Conservation (phyloP, 1,139 yeast species). For the Kodamaea anthophila region DNA sequence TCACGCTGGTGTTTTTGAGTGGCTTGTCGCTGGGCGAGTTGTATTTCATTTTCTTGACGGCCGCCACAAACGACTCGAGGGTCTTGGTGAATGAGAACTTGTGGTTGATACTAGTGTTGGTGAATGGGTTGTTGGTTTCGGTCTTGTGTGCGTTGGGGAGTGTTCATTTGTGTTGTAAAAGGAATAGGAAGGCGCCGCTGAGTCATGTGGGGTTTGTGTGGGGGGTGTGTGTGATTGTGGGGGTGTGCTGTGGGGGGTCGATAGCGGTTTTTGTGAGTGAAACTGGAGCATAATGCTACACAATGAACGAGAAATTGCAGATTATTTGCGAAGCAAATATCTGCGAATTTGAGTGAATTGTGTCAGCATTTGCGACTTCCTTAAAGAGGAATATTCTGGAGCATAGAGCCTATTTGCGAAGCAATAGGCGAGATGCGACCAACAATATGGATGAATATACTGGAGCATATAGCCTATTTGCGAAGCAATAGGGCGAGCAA, state of each 20-base stretch:
- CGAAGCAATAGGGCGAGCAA: no score
- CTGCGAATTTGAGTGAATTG: no score
- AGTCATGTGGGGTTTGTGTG: slow-evolving; percentile 24
- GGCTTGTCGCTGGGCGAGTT: slow-evolving; percentile 43
- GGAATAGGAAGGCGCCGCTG: slow-evolving; percentile 23
- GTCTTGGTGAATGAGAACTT: slow-evolving; percentile 27
- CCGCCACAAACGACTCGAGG: slow-evolving; percentile 17
- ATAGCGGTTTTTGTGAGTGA: slow-evolving; percentile 10
- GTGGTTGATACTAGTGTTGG: slow-evolving; percentile 28
- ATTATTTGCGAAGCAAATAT: no score
- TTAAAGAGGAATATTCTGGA: no score
- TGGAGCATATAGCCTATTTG: no score
- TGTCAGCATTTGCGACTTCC: no score
- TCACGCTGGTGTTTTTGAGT: slow-evolving; percentile 32
- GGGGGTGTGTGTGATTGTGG: slow-evolving; percentile 26
- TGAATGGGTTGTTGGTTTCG: slow-evolving; percentile 30
- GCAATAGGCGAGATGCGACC: no score
- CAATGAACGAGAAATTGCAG: no score
- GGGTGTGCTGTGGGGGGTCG: slow-evolving; percentile 22
- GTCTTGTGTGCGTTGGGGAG: slow-evolving; percentile 29
- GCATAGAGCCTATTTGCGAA: no score
- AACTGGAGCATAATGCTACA: slow-evolving; percentile 1
- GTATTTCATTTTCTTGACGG: slow-evolving; percentile 25
- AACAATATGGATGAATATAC: no score
- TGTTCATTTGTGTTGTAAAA: slow-evolving; percentile 25